These are phyloP conservation scores for Tylopilus rubrobrunneus DNA, from an alignment of 768 basidiomycete species.

Conservation along the genomic window DNA sequence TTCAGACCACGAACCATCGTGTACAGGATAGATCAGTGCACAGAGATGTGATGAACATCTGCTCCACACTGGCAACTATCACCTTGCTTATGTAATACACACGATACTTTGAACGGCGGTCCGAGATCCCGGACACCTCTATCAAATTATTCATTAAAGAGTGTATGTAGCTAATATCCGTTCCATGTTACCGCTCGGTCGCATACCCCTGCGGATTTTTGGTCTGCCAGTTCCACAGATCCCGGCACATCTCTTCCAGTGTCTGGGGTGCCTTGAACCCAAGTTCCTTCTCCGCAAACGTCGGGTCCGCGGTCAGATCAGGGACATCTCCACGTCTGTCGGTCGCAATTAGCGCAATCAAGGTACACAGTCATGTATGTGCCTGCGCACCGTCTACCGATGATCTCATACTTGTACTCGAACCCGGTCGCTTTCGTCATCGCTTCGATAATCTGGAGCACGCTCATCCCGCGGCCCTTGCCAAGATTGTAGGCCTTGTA, in stretches of 20 bases:
- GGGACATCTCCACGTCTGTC: slow-evolving; percentile 89
- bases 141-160: slow-evolving; percentile 6
- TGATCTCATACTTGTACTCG: slow-evolving; percentile 83
- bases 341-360: slow-evolving; percentile 5
- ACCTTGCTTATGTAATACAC: slow-evolving; percentile 13
- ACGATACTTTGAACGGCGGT: neutral
- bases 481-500: slow-evolving; percentile 98
- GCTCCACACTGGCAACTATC: neutral
- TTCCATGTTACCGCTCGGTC: slow-evolving; percentile 23
- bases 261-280: slow-evolving; percentile 82
- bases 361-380: neutral
- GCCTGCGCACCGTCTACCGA: slow-evolving; percentile 75
- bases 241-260: slow-evolving; percentile 90
- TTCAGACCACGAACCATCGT: slow-evolving; percentile 22
- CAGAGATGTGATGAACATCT: neutral
- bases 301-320: slow-evolving; percentile 90
- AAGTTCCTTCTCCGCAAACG: slow-evolving; percentile 87
- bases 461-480: slow-evolving; percentile 87
- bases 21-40: slow-evolving; percentile 6
- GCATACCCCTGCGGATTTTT: slow-evolving; percentile 79
- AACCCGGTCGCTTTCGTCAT: slow-evolving; percentile 91
- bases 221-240: slow-evolving; percentile 99
- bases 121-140: neutral
- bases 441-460: slow-evolving; percentile 90
- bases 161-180: neutral